Evolutionary conservation across 2,329 filamentous ascomycete species (phyloP), one percentile per base, ranked within the genome.

Genomic region (Aspergillus sojae): DNA sequence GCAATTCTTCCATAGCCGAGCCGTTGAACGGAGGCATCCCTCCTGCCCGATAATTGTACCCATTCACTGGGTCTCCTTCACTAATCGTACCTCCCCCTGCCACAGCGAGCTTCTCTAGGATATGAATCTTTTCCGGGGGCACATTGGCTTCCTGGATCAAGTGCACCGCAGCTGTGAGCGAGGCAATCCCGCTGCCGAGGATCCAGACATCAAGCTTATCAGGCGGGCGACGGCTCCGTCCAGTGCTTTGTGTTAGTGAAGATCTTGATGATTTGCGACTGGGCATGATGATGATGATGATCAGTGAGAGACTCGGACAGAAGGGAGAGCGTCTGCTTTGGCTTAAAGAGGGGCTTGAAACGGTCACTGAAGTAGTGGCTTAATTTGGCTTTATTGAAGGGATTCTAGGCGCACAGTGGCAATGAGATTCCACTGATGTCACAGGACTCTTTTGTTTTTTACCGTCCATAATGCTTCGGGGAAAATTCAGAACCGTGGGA

Each of bases 21-120:
- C 73, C 78, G 39, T 75, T 74, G 46, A 71, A 74, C 36, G 73
- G 71, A 55, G 77, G 75, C 65, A 78, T 71, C 21, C 74, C 71
- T 26, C 74, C 77, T 9, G 73, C 74, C 26, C 74, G 75, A 58
- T 76, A 76, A 55, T 78, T 71, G 57, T 78, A 79, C 0, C 77
- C 77, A 36, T 74, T 72, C 32, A 72, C 66, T 10, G 73, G 68
- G 63, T 72, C 70, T 2, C 75, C 71, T 14, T 67, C 58, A 26
- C 70, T 73, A 32, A 70, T 69, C 19, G 77, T 70, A 9, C 72
- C 73, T 26, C 75, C 74, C 21, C 76, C 75, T 1, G 76, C 68
- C 9, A 71, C 58, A 12, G 64, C 63, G 14, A 73, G 68, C 26
- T 73, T 71, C 60, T 78, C 77, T 48, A 78, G 65, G 30, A 79